Evolutionary conservation across 257 asterid genomes (phyloP).

Genomic region (Penstemon eatonii): DNA sequence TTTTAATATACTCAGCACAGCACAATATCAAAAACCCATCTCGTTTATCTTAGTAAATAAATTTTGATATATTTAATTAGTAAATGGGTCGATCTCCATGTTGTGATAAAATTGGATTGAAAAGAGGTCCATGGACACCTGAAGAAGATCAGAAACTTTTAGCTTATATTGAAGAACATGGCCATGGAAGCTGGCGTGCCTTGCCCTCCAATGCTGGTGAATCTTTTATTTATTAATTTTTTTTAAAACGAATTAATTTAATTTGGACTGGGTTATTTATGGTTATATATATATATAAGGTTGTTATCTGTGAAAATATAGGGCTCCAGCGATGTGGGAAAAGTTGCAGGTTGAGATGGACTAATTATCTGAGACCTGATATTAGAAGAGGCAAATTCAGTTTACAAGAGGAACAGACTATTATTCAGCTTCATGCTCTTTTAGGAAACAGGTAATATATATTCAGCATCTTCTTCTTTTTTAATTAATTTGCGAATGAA

Average conservation of each 20-base stretch:
- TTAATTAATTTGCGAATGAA: too few species aligned
- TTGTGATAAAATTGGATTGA: conserved; percentile 34
- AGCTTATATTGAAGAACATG: conserved; percentile 35
- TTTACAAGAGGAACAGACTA: conserved; percentile 40
- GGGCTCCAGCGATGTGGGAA: conserved; percentile 49
- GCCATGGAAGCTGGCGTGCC: conserved; percentile 47
- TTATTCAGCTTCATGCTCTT: conserved; percentile 48
- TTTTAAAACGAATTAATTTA: neutral
- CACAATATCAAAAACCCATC: too few species aligned
- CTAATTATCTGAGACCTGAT: conserved; percentile 44
- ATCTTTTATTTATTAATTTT: neutral
- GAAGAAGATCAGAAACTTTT: conserved; percentile 39
- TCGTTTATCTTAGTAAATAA: too few species aligned
- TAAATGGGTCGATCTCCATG: conserved; percentile 35
- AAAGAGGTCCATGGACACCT: conserved; percentile 50
- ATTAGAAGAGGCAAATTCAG: conserved; percentile 44
- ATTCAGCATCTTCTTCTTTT: too few species aligned
- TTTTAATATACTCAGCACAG: too few species aligned
- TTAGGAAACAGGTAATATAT: conserved; percentile 43
- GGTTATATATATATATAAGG: too few species aligned
- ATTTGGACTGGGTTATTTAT: neutral
- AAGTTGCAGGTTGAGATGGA: conserved; percentile 54
- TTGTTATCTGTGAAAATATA: neutral
- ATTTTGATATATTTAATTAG: too few species aligned
- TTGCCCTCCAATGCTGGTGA: conserved; percentile 50